Conservation (phyloP, 2,329 filamentous ascomycete genomes). For the Orbilia blumenaviensis region DNA sequence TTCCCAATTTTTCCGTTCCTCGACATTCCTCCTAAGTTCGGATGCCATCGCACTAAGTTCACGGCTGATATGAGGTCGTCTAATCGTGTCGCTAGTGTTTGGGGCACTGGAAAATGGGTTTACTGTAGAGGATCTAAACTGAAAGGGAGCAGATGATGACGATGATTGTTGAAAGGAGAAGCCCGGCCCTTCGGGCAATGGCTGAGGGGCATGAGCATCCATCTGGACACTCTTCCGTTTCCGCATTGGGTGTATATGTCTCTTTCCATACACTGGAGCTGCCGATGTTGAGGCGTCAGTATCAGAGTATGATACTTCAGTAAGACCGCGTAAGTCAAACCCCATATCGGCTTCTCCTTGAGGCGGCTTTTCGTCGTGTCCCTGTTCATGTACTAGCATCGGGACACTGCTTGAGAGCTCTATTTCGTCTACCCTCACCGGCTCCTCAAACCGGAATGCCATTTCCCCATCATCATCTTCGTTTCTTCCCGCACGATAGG, state of each 20-base stretch:
- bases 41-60: conserved; percentile 55
- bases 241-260: conserved; percentile 35
- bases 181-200: conserved; percentile 5
- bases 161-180: conserved; percentile 27
- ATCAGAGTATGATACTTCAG: conserved; percentile 37
- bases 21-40: conserved; percentile 55
- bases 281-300: conserved; percentile 40
- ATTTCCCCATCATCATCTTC: conserved; percentile 45
- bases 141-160: conserved; percentile 27
- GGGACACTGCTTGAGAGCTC: background rate
- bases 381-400: background rate
- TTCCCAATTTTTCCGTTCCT: conserved; percentile 45
- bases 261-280: conserved; percentile 23
- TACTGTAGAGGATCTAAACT: conserved; percentile 37
- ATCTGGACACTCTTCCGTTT: conserved; percentile 30
- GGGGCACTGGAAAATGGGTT: conserved; percentile 1
- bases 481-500: conserved; percentile 32
- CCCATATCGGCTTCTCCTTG: conserved; percentile 27
- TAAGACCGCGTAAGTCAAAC: conserved; percentile 36
- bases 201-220: background rate
- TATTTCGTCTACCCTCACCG: conserved; percentile 17
- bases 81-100: conserved; percentile 16
- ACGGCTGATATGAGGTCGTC: conserved; percentile 55
- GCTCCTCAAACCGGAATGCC: conserved; percentile 47
- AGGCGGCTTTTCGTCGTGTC: background rate